Conservation (phyloP, 2,329 filamentous ascomycete species). For the Zymoseptoria pseudotritici region DNA sequence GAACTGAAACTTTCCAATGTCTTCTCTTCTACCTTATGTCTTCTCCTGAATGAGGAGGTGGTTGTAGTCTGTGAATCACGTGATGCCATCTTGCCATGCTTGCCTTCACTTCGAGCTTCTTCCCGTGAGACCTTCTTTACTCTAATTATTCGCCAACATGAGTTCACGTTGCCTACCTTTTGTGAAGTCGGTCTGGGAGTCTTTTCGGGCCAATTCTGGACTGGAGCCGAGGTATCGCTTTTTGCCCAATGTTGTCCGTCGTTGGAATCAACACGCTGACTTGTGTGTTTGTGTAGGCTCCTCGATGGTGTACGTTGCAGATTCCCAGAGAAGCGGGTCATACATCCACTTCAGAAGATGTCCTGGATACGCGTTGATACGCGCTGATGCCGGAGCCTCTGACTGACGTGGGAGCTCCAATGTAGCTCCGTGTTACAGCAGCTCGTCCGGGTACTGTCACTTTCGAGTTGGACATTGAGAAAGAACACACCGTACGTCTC, state of each 20-base stretch:
- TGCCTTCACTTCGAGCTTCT: conserved; percentile 1
- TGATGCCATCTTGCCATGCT: not conserved
- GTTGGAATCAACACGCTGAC: not conserved
- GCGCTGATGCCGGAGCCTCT: not conserved
- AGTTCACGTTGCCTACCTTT: conserved; percentile 22
- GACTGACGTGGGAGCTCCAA: not conserved
- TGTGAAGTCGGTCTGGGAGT: conserved; percentile 36
- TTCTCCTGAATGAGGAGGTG: not conserved
- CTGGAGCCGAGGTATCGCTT: conserved; percentile 70
- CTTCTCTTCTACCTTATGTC: not conserved
- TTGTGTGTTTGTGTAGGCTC: conserved; percentile 25
- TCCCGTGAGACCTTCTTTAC: not conserved
- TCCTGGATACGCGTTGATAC: not conserved
- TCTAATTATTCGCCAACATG: conserved; percentile 9
- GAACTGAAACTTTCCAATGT: not conserved
- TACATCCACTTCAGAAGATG: not conserved
- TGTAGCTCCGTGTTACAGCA: conserved; percentile 58
- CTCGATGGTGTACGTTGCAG: conserved; percentile 29
- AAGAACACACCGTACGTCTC: conserved; percentile 62
- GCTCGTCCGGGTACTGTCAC: conserved; percentile 61
- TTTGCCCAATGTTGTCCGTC: not conserved
- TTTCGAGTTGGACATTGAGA: conserved; percentile 67
- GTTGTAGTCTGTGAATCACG: not conserved
- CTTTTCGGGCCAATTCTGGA: conserved; percentile 77
- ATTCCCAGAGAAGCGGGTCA: not conserved